A percentile compares a stretch with the other conserved stretches of the same genome.
Conservation (phyloP, 2,329 filamentous ascomycete genomes). For the Cordyceps pruinosa region DNA sequence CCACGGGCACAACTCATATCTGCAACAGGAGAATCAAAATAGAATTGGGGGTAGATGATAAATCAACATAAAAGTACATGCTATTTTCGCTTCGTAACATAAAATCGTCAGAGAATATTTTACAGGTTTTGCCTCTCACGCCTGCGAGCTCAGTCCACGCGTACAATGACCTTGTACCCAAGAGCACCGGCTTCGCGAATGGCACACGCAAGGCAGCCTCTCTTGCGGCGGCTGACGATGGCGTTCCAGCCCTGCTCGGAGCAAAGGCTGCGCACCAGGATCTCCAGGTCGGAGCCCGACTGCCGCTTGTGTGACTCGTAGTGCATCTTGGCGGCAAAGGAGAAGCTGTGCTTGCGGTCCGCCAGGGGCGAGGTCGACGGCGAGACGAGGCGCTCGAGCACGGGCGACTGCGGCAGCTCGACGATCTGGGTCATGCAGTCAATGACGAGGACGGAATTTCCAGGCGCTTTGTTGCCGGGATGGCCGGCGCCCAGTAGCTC, state of each 20-base stretch:
- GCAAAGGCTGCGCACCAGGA: conserved; percentile 66
- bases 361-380: conserved; percentile 22
- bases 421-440: conserved; percentile 54
- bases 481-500: conserved; percentile 35
- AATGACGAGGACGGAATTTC: conserved; percentile 47
- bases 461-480: conserved; percentile 24
- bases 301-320: conserved; percentile 50
- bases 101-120: background rate
- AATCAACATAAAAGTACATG: background rate
- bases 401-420: conserved; percentile 42
- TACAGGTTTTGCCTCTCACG: background rate
- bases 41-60: background rate
- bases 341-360: conserved; percentile 31
- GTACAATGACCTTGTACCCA: conserved; percentile 60
- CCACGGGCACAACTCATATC: background rate
- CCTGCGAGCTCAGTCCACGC: conserved; percentile 38
- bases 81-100: conserved; percentile 2
- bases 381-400: conserved; percentile 30
- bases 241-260: conserved; percentile 70
- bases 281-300: conserved; percentile 59
- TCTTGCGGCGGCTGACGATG: conserved; percentile 57
- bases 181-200: conserved; percentile 67
- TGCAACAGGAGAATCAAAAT: background rate
- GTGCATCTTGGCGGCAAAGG: conserved; percentile 45
- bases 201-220: conserved; percentile 67